Evolutionary conservation across 1,284 basidiomycete genomes (phyloP), one percentile per base, ranked within the genome.

Genomic region (Chondrostereum purpureum): DNA sequence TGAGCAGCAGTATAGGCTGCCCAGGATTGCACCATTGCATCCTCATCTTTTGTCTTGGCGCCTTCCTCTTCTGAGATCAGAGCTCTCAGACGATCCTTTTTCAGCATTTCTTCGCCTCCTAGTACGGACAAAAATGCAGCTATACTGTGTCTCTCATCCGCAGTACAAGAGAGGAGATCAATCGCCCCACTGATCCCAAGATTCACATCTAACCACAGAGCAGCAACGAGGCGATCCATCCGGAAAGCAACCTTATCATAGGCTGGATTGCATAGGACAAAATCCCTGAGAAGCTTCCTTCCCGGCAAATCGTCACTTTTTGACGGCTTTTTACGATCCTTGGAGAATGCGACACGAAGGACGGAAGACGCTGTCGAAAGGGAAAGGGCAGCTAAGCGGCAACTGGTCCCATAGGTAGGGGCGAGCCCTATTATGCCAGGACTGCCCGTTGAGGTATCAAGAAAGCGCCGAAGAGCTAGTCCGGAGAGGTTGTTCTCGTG

Each of bases 381-480:
- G 0, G 69, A 68, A 2, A 75, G 48, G 1, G 55, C 53, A 1
- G 55, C 55, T 3, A 73, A 50, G 10, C 55, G 50, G 23, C 63
- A 64, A 10, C 60, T 54, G 2, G 58, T 12, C 3, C 60, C 63
- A 47, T 68, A 73, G 0, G 56, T 55, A 2, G 72, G 67, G 10
- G 72, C 61, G 3, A 75, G 37, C 2, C 72, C 74, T 19, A 70
- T 20, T 17, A 49, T 41, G 14, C 50, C 42, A 18, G 51, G 47
- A n/a, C 27, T n/a, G n/a, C 8, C 27, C 2, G 50, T 36, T 12
- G 54, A 49, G 0, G 58, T 53, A 38, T 10, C 10, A 5, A 53
- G 43, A 35, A 66, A 39, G 12, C 72, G 59, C 0, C 50, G 44
- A 11, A 69, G 18, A n/a, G 57, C 39, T 4, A 33, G 18, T 12